Percentiles rank a stretch among this genome's conserved stretches.
phyloP scores from a whole-genome alignment of 2,329 filamentous ascomycete species.

The Allantophomopsis cytisporea region DNA sequence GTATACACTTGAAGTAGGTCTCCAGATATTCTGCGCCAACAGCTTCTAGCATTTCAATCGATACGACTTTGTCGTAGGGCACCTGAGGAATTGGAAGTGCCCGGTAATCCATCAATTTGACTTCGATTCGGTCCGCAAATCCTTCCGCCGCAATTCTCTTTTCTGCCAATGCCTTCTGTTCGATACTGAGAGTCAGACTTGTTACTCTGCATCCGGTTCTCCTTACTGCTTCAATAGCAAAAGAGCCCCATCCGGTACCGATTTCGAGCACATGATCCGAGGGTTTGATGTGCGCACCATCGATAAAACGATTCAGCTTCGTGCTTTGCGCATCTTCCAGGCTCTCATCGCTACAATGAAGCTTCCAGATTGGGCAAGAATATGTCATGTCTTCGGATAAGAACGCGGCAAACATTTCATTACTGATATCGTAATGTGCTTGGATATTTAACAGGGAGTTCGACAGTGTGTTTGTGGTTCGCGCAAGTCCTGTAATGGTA shows the following conservation, averaged over 20 bases:
- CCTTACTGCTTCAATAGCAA: conserved; percentile 56
- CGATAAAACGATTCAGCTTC: conserved; percentile 53
- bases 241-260: conserved; percentile 63
- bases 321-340: conserved; percentile 53
- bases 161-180: conserved; percentile 57
- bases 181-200: conserved; percentile 51
- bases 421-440: conserved; percentile 65
- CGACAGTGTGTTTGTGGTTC: conserved; percentile 40
- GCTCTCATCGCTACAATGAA: conserved; percentile 33
- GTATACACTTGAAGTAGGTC: conserved; percentile 53
- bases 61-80: conserved; percentile 57
- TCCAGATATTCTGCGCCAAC: conserved; percentile 54
- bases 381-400: conserved; percentile 67
- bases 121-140: conserved; percentile 44
- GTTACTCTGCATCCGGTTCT: conserved; percentile 56
- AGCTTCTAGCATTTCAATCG: conserved; percentile 68
- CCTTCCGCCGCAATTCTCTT: conserved; percentile 47
- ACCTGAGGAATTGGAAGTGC: conserved; percentile 36
- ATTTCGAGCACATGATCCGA: conserved; percentile 63
- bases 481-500: conserved; percentile 42
- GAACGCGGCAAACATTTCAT: conserved; percentile 64
- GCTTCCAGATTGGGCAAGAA: conserved; percentile 55
- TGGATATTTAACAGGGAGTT: conserved; percentile 52
- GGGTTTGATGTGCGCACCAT: conserved; percentile 46
- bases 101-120: conserved; percentile 57